A percentile compares a stretch with the other conserved stretches of the same genome.
Conservation (phyloP, 2,329 filamentous ascomycete species). For the Colletotrichum shisoi region DNA sequence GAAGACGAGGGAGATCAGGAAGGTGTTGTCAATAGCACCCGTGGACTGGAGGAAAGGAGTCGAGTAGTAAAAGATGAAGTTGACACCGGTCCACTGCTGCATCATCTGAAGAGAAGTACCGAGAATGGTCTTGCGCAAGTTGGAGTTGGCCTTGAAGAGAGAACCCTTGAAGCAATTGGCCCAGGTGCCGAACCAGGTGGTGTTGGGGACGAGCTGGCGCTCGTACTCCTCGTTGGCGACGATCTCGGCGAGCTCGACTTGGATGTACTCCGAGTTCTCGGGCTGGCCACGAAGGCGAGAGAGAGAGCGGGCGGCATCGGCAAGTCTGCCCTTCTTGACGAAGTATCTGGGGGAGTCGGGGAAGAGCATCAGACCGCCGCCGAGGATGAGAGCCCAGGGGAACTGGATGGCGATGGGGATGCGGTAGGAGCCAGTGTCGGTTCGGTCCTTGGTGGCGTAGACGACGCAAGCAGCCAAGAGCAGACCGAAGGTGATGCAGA, state of each 20-base stretch:
- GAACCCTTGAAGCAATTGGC: constrained; percentile 71
- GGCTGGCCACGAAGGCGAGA: constrained; percentile 77
- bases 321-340: constrained; percentile 77
- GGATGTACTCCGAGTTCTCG: constrained; percentile 75
- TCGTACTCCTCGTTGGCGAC: constrained; percentile 91
- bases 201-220: constrained; percentile 70
- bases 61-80: constrained; percentile 91
- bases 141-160: constrained; percentile 69
- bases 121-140: constrained; percentile 74
- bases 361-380: constrained; percentile 73
- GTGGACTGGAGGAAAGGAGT: constrained; percentile 84
- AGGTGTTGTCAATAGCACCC: constrained; percentile 77
- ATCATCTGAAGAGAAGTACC: constrained; percentile 81
- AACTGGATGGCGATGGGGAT: constrained; percentile 85
- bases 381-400: constrained; percentile 80
- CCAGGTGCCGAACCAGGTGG: constrained; percentile 74
- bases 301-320: constrained; percentile 69
- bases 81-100: constrained; percentile 85
- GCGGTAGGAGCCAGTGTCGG: constrained; percentile 74
- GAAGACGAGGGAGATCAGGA: constrained; percentile 85
- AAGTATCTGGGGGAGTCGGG: constrained; percentile 88
- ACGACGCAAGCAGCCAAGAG: constrained; percentile 77
- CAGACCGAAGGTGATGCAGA: constrained; percentile 82
- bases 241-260: constrained; percentile 82
- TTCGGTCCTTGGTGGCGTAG: constrained; percentile 71